Percentiles rank a stretch among this genome's conserved stretches.
Conservation (phyloP, 2,329 filamentous ascomycete species). For the Ophiostoma pallidulum region DNA sequence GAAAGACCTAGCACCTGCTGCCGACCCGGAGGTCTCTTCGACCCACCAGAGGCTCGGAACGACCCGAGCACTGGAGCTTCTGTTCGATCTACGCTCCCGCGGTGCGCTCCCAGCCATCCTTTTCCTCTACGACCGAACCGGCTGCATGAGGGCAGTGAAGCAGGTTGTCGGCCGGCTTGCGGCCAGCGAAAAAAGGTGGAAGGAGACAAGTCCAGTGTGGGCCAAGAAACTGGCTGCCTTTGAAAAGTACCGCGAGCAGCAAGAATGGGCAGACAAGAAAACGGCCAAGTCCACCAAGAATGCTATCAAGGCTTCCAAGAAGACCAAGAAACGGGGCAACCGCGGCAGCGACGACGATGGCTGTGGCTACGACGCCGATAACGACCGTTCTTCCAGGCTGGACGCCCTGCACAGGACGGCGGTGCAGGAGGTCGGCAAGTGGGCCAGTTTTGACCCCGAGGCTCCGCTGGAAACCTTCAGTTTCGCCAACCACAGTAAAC, state of each 20-base stretch:
- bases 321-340: slow-evolving; percentile 27
- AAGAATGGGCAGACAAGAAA: too few relatives aligned
- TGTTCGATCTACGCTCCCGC: slow-evolving; percentile 48
- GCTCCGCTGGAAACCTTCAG: slow-evolving; percentile 54
- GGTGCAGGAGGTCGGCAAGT: slow-evolving; percentile 43
- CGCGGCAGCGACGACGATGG: slow-evolving; percentile 33
- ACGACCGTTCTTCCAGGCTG: slow-evolving; percentile 37
- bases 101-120: slow-evolving; percentile 63
- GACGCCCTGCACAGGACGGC: slow-evolving; percentile 49
- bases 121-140: slow-evolving; percentile 64
- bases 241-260: slow-evolving; percentile 48
- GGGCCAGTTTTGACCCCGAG: slow-evolving; percentile 58
- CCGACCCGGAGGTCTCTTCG: too few relatives aligned
- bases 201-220: slow-evolving; percentile 50
- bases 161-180: slow-evolving; percentile 43
- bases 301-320: slow-evolving; percentile 21
- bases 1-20: slow-evolving; percentile 31
- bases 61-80: slow-evolving; percentile 41
- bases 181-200: slow-evolving; percentile 46
- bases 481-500: slow-evolving; percentile 54
- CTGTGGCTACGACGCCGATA: too few relatives aligned
- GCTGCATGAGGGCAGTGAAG: slow-evolving; percentile 52
- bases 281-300: slow-evolving; percentile 26
- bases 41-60: slow-evolving; percentile 14
- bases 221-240: slow-evolving; percentile 39